Evolutionary conservation across 768 basidiomycete genomes (phyloP), one percentile per base, ranked within the genome.

Genomic region (Trametes cinnabarina): DNA sequence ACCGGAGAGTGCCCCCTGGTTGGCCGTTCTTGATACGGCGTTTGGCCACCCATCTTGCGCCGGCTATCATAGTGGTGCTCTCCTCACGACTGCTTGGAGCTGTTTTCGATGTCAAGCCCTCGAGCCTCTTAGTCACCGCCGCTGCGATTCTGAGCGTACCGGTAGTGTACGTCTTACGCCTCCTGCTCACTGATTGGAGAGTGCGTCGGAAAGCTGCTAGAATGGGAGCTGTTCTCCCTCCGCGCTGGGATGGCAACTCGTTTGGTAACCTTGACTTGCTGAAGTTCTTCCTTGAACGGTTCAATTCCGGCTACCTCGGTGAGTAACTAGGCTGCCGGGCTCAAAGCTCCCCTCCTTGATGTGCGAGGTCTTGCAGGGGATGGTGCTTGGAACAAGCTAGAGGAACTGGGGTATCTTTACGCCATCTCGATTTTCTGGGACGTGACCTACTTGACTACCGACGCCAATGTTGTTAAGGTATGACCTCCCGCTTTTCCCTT

Each of bases 221-320:
- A 11, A 7, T 37, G 25, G 54, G 60, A 12, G 55, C 60, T 3
- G 35, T 56, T 8, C 40, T 61, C 8, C 46, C 71, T 12, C 76
- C 78, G 26, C 55, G 55, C 1, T 64, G 71, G 48, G 60, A 55
- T 22, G 75, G 77, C 7, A 59, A 60, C 46, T 54, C 62, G 51
- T 65, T 70, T 3, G 77, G 72, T 22, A 72, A 71, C 55, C 14
- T 72, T 14, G 77, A 79, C 51, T 30, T 70, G 20, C 46, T 78
- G 11, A 11, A 62, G 4, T 10, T 53, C 10, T 51, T 70, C 34
- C 23, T 70, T 3, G 3, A 54, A 0, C 60, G 47, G 35, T 44
- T 46, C 22, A 58, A 66, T 37, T 65, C 62, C 3, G 74, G 75
- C 15, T 77, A 77, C 57, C 63, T 73, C 23, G 74, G 78, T 74